These are phyloP conservation scores for Fraxinus floribunda DNA, from an alignment of 305 asterid genomes.

Conservation along the genomic window DNA sequence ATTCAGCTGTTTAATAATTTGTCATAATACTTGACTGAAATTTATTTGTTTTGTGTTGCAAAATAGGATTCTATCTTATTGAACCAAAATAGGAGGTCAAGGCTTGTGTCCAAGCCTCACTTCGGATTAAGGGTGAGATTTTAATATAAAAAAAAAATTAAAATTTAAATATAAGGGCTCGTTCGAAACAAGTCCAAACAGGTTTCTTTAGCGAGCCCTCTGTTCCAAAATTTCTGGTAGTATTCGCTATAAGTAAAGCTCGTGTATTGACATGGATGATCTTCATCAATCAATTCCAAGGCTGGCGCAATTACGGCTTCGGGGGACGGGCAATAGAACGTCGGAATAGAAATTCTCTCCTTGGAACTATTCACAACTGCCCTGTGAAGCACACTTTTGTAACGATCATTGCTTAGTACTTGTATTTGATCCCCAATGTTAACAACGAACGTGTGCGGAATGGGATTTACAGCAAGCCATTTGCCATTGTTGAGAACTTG, in stretches of 20 bases:
- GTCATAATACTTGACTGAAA: too few species aligned
- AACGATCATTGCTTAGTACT: background rate
- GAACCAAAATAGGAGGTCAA: background rate
- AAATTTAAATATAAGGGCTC: background rate
- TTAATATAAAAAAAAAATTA: too few species aligned
- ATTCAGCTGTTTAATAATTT: too few species aligned
- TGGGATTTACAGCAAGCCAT: background rate
- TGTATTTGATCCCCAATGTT: constrained; percentile 11
- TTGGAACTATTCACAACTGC: background rate
- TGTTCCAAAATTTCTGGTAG: background rate
- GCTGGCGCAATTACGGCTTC: background rate
- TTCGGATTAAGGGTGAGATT: too few species aligned
- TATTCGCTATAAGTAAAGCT: background rate
- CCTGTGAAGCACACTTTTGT: background rate
- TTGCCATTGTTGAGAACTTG: constrained; percentile 3
- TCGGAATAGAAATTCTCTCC: background rate
- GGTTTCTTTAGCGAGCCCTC: background rate
- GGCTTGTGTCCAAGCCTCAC: too few species aligned
- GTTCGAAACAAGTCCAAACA: background rate
- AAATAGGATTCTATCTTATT: background rate
- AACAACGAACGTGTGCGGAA: background rate
- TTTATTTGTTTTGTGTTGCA: background rate
- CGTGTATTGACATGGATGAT: background rate
- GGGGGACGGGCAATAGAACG: background rate
- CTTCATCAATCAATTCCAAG: background rate